Percentiles rank a stretch among this genome's conserved stretches.
Evolutionary conservation across 73 alveolate genomes (phyloP).

Genomic region (Tetrahymena thermophila): DNA sequence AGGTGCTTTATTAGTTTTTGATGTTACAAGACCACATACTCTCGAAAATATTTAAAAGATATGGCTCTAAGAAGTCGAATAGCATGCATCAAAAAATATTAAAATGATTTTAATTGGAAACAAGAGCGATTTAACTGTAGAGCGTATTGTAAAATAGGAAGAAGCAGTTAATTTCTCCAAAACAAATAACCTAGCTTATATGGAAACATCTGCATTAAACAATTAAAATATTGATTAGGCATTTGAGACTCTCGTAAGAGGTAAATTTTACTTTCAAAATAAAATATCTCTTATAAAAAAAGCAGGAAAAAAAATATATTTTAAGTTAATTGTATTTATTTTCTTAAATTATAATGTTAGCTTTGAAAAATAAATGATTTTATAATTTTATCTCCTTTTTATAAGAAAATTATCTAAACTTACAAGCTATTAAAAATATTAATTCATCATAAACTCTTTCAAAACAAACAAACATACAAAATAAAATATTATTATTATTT

Average conservation of each 20-base stretch:
- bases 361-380: no score
- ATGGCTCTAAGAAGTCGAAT: slow-evolving; percentile 51
- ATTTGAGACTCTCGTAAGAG: slow-evolving; percentile 3
- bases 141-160: slow-evolving; percentile 40
- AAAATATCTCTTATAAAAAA: neutral
- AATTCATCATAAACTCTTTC: neutral
- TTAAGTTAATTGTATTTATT: no score
- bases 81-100: slow-evolving; percentile 49
- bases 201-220: slow-evolving; percentile 7
- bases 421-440: neutral
- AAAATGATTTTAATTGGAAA: slow-evolving; percentile 61
- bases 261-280: neutral
- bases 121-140: slow-evolving; percentile 53
- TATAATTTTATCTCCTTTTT: no score
- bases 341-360: no score
- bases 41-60: slow-evolving; percentile 35
- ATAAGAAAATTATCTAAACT: no score
- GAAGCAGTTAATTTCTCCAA: neutral
- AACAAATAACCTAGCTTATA: neutral
- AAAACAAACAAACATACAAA: neutral
- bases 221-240: slow-evolving; percentile 7
- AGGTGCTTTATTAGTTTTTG: slow-evolving; percentile 70
- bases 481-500: neutral
- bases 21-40: slow-evolving; percentile 43
- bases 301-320: neutral